Evolutionary conservation across 164 flowering plant genomes (phyloP).

Genomic region (Stephania yunnanensis): DNA sequence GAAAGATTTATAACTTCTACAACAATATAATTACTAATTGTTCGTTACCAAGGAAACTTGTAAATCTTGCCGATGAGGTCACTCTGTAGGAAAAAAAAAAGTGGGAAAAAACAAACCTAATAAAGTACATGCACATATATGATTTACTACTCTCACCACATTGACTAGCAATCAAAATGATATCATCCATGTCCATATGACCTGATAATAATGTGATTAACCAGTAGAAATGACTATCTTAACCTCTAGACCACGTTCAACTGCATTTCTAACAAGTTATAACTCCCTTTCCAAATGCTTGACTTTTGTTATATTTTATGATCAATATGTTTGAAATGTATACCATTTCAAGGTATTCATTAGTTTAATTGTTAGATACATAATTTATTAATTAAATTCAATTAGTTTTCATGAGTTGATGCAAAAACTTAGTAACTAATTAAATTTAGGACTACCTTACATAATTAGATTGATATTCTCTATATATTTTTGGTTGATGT

Average conservation of each 20-base stretch:
- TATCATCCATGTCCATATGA: constrained; percentile 6
- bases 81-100: constrained; percentile 6
- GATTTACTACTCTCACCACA: not conserved
- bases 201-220: not conserved
- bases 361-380: not conserved
- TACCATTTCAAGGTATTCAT: not conserved
- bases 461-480: not conserved
- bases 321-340: not conserved
- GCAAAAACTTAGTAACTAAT: not conserved
- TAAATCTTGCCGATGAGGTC: constrained; percentile 6
- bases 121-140: not conserved
- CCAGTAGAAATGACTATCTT: not conserved
- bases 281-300: not conserved
- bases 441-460: not conserved
- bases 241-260: not conserved
- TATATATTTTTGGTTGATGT: not conserved
- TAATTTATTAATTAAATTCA: not conserved
- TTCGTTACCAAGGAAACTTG: constrained; percentile 4
- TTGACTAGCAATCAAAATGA: not conserved
- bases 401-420: not conserved
- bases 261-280: not conserved
- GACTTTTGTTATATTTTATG: not conserved
- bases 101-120: not conserved
- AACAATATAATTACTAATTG: not conserved
- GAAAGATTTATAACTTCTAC: not conserved